Evolutionary conservation across 2,329 filamentous ascomycete species (phyloP), one percentile per base, ranked within the genome.

Genomic region (Beauveria brongniartii): DNA sequence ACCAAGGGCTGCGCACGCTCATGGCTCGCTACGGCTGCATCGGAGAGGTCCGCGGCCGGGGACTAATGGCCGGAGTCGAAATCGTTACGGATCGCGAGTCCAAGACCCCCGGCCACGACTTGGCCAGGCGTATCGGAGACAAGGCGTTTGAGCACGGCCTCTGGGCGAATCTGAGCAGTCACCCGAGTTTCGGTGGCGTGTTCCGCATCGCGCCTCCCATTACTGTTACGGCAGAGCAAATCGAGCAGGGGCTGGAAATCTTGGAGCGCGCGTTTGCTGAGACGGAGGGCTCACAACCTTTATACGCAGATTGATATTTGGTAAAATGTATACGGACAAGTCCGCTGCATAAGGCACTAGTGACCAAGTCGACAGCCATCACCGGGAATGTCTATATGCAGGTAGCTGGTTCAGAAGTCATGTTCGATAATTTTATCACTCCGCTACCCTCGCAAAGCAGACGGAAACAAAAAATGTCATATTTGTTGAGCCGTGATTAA

Each of bases 131-230:
- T 0, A 72, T 87, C 10, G 78, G 76, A 1, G 74, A 77, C 20
- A 74, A 70, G 57, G 80, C 81, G 60, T 78, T 78, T 55, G 75
- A 78, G 47, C 67, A 81, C 20, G 83, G 84, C 0, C 67, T 86
- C 1, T 86, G 80, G 72, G 80, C 80, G 5, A 85, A 86, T 66
- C 62, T 87, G 34, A 78, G 79, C 24, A 82, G 75, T 48, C 77
- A 81, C 66, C 76, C 76, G 7, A 79, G 77, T 52, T 83, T 85
- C 68, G 78, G 80, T 0, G 84, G 82, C 4, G 77, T 81, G 0
- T 84, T 87, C 63, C 72, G 84, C 12, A 79, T 87, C 55, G 83
- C 83, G 5, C 84, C 83, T 26, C 83, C 84, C 0, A 81, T 87
- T 46, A 85, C 81, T 0, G 79, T 86, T 9, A 78, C 78, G 0